Evolutionary conservation across 2,329 filamentous ascomycete genomes (phyloP), one percentile per base, ranked within the genome.

Genomic region (Xenoacremonium recifei): DNA sequence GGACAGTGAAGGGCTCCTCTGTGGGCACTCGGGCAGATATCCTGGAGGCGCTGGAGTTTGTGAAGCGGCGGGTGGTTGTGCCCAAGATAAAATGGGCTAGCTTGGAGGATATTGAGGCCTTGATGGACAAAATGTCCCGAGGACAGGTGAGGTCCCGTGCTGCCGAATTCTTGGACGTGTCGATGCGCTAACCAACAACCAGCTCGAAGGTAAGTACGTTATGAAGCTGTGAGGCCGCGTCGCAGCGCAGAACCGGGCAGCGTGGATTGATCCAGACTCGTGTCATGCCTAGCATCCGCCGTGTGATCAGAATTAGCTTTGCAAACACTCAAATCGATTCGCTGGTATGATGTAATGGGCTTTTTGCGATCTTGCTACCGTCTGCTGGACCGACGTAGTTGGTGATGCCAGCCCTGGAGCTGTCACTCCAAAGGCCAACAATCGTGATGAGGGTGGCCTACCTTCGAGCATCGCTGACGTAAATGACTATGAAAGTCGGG

Each of bases 11-110:
- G 10, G 67, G 66, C 0, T 64, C 64, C 0, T 34, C 59, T 6
- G 65, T 69, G 1, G 68, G 68, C 0, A 68, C 64, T 4, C 48
- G 64, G 11, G 49, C 49, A 3, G 68, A 72, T 37, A 67, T 67
- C 0, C 40, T 65, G 0, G 68, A 71, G 42, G 69, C 69, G 1
- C 51, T 71, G 2, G 65, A 67, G 7, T 71, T 71, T 47, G 67
- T 71, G 2, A 37, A 40, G 2, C 33, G 51, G 25, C 42, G 54
- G 0, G 23, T 16, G 4, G 54, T 57, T 1, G 47, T 51, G 11
- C 49, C 53, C 2, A 20, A 31, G 31, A 30, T 52, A 5, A 43
- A 45, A n/a, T 47, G 39, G 42, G 48, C 46, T 0, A 13, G 40
- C 1, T 43, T 49, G n/a, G 42, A 44, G 6, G 50, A 49, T 21